Evolutionary conservation across 192 early-diverging fungal species (phyloP).

Genomic region (Coemansia sp.): DNA sequence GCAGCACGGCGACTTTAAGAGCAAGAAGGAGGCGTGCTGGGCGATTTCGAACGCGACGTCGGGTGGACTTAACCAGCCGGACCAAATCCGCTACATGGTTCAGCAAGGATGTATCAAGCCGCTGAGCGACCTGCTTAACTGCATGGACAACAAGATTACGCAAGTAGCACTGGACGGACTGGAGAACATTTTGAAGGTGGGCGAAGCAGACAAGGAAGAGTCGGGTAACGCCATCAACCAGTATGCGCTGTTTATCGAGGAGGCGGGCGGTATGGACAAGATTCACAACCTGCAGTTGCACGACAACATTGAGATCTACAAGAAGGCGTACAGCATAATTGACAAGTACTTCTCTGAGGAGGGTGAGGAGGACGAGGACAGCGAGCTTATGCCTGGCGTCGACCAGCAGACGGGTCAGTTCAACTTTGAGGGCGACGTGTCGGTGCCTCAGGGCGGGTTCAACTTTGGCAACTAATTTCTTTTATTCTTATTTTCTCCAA

Average conservation of each 20-base stretch:
- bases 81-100: conserved; percentile 93
- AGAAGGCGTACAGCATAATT: conserved; percentile 92
- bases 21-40: conserved; percentile 99
- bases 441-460: conserved; percentile 77
- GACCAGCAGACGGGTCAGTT: conserved; percentile 76
- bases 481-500: background rate
- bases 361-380: conserved; percentile 69
- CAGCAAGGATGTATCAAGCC: conserved; percentile 91
- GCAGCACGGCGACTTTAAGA: conserved; percentile 91
- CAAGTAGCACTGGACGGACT: conserved; percentile 96
- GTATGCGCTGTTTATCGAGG: conserved; percentile 89
- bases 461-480: conserved; percentile 62
- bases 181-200: conserved; percentile 97
- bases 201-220: conserved; percentile 76
- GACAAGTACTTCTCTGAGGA: conserved; percentile 95
- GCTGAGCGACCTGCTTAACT: conserved; percentile 87
- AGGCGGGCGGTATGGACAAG: conserved; percentile 92
- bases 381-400: conserved; percentile 66
- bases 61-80: conserved; percentile 84
- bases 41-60: conserved; percentile 98
- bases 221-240: conserved; percentile 66
- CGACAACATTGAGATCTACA: conserved; percentile 95
- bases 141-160: conserved; percentile 94
- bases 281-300: conserved; percentile 93
- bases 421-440: conserved; percentile 69